Base-by-base conservation (phyloP, 441 rosid genomes). In the Gossypium davidsonii region DNA sequence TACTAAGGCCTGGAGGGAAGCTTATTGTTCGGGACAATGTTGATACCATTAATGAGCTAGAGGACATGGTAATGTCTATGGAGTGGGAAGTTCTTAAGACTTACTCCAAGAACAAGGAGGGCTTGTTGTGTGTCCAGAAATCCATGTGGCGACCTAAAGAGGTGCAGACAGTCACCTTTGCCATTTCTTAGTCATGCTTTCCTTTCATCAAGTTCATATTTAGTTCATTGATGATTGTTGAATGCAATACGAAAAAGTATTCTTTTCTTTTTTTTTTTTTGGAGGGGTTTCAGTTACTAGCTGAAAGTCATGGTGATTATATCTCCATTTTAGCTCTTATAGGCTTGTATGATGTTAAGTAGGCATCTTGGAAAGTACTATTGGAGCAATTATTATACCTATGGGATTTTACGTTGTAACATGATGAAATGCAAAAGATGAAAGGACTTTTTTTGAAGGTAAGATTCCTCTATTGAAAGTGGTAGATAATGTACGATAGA, bases 381-480 rank as follows among this genome's bases (percentile, higher is more conserved):
- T 68, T 28, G 44, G 72, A 51, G 25, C 72, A 51, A 9, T 49
- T 7, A 68, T 51, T 1, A 1, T 49, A 25, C 25, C 37, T 1
- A 28, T 68, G 6, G 46, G 72, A 3, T 68, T 68, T 68, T 68
- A 68, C 31, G 72, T n/a, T 52, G 72, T 68, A 3, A 68, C 53
- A 26, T 68, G 61, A 68, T 51, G 42, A 37, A 37, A 37, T 15
- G 60, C 72, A 28, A 59, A 68, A 7, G 56, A 14, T 17, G 51
- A 46, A 46, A 46, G 10, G n/a, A n/a, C 7, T 10, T 71, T 49
- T 7, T 42, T 71, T 3, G 0, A 2, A 25, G 34, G n/a, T 12
- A 46, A 58, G 12, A 26, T 3, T 6, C 73, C 70, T 25, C 44
- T 77, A 34, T 58, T 72, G 76, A 76, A 77, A 34, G 48, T 42